phyloP scores from a whole-genome alignment of 805 yeast species.

The Wickerhamiella parazyma region DNA sequence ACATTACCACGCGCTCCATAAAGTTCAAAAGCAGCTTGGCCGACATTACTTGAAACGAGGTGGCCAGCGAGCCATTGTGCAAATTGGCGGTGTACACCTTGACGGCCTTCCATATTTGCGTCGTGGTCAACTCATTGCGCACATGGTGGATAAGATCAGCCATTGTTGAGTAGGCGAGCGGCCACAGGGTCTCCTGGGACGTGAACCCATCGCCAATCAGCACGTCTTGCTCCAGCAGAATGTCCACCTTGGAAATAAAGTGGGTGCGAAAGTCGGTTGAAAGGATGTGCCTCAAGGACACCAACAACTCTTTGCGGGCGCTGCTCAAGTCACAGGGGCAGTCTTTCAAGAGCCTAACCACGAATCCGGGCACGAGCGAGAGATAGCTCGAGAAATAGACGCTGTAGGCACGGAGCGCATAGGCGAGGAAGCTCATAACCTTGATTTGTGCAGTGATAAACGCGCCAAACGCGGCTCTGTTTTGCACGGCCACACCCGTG shows the following conservation, averaged over 20 bases:
- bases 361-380: slow-evolving; percentile 67
- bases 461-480: slow-evolving; percentile 72
- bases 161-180: slow-evolving; percentile 85
- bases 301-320: slow-evolving; percentile 83
- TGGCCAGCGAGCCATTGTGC: slow-evolving; percentile 67
- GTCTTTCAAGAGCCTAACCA: slow-evolving; percentile 75
- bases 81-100: slow-evolving; percentile 65
- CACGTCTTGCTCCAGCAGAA: slow-evolving; percentile 73
- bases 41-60: slow-evolving; percentile 92
- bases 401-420: slow-evolving; percentile 75
- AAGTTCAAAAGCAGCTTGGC: slow-evolving; percentile 78
- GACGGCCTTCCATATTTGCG: slow-evolving; percentile 80
- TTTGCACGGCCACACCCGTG: slow-evolving; percentile 62
- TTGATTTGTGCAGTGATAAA: slow-evolving; percentile 88
- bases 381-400: slow-evolving; percentile 45
- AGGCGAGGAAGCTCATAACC: slow-evolving; percentile 89
- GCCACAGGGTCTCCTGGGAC: slow-evolving; percentile 76
- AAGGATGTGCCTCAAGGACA: slow-evolving; percentile 88
- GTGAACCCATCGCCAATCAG: slow-evolving; percentile 89
- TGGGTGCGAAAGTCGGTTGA: slow-evolving; percentile 75
- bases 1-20: slow-evolving; percentile 73
- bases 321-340: slow-evolving; percentile 89
- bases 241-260: slow-evolving; percentile 74
- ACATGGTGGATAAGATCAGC: slow-evolving; percentile 94
- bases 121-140: slow-evolving; percentile 64